Evolutionary conservation across 2,329 filamentous ascomycete genomes (phyloP).

Genomic region (Epichloe sp.): DNA sequence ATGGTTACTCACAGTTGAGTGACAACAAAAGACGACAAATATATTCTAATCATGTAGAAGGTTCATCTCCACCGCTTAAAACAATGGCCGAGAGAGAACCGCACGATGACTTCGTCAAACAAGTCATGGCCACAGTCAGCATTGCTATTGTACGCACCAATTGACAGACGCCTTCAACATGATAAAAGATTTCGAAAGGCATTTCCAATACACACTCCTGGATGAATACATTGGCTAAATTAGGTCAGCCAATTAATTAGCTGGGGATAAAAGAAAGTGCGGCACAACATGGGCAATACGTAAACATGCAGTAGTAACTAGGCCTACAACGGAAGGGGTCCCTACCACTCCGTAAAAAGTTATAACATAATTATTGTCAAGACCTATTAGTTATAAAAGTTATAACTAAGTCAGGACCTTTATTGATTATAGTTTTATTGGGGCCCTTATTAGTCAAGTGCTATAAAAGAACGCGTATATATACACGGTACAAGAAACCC

Average conservation of each 20-base stretch:
- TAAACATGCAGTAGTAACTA: too few relatives aligned
- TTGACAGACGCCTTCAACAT: neutral
- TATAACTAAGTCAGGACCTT: too few relatives aligned
- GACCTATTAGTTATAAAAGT: too few relatives aligned
- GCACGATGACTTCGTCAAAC: slow-evolving; percentile 14
- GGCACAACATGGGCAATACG: neutral
- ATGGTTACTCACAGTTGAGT: slow-evolving; percentile 20
- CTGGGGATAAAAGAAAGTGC: neutral
- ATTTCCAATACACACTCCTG: slow-evolving; percentile 15
- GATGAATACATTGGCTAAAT: slow-evolving; percentile 5
- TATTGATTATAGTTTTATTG: too few relatives aligned
- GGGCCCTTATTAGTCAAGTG: too few relatives aligned
- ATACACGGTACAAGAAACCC: too few relatives aligned
- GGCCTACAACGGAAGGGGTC: too few relatives aligned
- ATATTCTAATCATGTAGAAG: slow-evolving; percentile 17
- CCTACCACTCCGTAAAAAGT: too few relatives aligned
- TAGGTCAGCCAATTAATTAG: neutral
- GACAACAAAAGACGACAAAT: slow-evolving; percentile 12
- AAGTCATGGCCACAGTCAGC: slow-evolving; percentile 18
- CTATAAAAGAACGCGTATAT: too few relatives aligned
- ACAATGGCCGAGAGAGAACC: slow-evolving; percentile 13
- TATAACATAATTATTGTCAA: too few relatives aligned
- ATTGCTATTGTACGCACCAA: slow-evolving; percentile 17
- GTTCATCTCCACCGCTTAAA: slow-evolving; percentile 18
- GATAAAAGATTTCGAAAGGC: slow-evolving; percentile 16